phyloP scores from a whole-genome alignment of 169 alveolate genomes.

The Eimeria tenella region DNA sequence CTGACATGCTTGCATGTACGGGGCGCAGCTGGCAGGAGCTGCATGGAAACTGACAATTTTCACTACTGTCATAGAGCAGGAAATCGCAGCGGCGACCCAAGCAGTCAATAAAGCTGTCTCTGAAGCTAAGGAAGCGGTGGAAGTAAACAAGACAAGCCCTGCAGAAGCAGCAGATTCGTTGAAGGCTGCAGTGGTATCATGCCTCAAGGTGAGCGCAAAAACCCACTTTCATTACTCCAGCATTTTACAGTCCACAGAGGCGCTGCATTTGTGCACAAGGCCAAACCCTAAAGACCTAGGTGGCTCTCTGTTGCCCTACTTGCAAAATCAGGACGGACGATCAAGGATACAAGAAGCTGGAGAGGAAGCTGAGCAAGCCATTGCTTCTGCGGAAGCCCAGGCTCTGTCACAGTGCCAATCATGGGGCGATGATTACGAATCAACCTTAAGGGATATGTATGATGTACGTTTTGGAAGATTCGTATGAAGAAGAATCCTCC shows the following conservation, averaged over 20 bases:
- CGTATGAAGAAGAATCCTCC: not conserved
- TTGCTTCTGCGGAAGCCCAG: conserved; percentile 12
- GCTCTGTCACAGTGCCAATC: conserved; percentile 12
- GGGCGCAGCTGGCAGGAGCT: conserved; percentile 10
- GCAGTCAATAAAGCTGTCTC: conserved; percentile 24
- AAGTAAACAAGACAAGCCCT: not conserved
- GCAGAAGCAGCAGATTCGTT: conserved; percentile 29
- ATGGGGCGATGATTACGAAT: conserved; percentile 11
- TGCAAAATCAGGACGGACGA: conserved; percentile 29
- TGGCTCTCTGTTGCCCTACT: not conserved
- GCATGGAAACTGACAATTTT: conserved; percentile 24
- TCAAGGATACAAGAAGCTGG: conserved; percentile 55
- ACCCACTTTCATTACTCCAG: too few relatives aligned
- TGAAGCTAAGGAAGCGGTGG: conserved; percentile 50
- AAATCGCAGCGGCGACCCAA: conserved; percentile 17
- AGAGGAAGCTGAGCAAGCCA: conserved; percentile 22
- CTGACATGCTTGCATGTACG: not conserved
- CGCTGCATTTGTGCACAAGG: too few relatives aligned
- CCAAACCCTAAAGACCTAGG: too few relatives aligned
- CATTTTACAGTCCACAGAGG: too few relatives aligned
- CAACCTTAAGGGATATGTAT: conserved; percentile 4
- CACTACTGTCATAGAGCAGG: conserved; percentile 40
- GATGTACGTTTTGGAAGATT: conserved; percentile 11
- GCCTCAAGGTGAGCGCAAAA: conserved; percentile 29
- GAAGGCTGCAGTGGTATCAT: conserved; percentile 30